These are phyloP conservation scores for Russula ochroleuca DNA, from an alignment of 768 basidiomycete genomes.

Conservation along the genomic window DNA sequence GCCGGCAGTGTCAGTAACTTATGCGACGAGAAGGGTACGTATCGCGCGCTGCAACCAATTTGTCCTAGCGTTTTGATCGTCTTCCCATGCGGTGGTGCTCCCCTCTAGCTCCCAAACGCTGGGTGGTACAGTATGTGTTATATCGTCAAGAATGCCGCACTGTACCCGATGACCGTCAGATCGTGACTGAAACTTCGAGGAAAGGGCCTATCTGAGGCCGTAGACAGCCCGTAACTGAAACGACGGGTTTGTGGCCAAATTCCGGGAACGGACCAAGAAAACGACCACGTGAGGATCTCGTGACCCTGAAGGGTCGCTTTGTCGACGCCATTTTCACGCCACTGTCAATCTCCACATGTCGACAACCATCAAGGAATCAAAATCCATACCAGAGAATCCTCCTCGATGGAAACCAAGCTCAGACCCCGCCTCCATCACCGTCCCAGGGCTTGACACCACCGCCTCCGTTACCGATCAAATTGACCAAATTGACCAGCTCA, in stretches of 20 bases:
- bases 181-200: background rate
- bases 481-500: conserved; percentile 93
- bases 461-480: conserved; percentile 77
- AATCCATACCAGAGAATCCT: conserved; percentile 55
- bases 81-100: background rate
- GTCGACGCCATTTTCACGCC: background rate
- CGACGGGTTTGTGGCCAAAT: background rate
- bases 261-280: background rate
- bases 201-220: background rate
- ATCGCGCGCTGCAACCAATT: background rate
- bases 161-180: background rate
- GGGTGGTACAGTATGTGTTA: background rate
- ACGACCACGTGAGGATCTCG: background rate
- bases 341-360: conserved; percentile 4
- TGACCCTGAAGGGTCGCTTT: background rate
- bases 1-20: background rate
- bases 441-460: conserved; percentile 68
- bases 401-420: conserved; percentile 62
- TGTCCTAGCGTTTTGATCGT: background rate
- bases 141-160: background rate
- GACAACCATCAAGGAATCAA: conserved; percentile 27
- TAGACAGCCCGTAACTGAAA: background rate
- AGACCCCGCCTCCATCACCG: conserved; percentile 58
- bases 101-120: background rate
- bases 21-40: background rate